These are phyloP conservation scores for Yamadazyma diospyri DNA, from an alignment of 1,139 yeast species.

Conservation along the genomic window DNA sequence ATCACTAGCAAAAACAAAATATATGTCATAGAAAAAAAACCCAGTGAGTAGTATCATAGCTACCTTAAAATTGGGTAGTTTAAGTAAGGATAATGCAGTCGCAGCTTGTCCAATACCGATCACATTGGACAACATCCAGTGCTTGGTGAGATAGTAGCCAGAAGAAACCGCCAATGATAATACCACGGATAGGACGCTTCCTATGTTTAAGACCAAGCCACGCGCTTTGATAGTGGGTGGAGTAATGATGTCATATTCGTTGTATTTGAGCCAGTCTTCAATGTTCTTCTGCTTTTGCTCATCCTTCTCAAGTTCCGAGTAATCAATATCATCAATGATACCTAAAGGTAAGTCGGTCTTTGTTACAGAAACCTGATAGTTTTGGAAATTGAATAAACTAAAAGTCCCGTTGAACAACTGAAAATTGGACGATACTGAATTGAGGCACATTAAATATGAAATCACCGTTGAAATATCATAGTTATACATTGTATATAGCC, in stretches of 20 bases:
- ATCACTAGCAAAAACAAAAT: constrained; percentile 61
- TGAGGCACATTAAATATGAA: not conserved
- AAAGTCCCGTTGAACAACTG: not conserved
- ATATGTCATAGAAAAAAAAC: constrained; percentile 60
- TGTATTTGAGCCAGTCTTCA: constrained; percentile 12
- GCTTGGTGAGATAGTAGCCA: constrained; percentile 17
- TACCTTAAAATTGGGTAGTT: constrained; percentile 38
- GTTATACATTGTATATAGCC: constrained; percentile 1
- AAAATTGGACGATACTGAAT: not conserved
- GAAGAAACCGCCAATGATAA: constrained; percentile 1
- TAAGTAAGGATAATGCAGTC: constrained; percentile 27
- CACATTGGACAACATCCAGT: constrained; percentile 31
- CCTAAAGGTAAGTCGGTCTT: constrained; percentile 11
- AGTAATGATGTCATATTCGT: constrained; percentile 16
- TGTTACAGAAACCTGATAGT: constrained; percentile 3
- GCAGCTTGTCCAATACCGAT: constrained; percentile 35
- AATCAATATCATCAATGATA: constrained; percentile 10
- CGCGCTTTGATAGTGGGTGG: constrained; percentile 9
- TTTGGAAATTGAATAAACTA: not conserved
- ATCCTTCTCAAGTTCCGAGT: constrained; percentile 9
- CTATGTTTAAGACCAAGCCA: not conserved
- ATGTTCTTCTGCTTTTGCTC: constrained; percentile 12
- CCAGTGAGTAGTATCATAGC: constrained; percentile 44
- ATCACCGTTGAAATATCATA: not conserved
- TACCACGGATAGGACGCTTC: not conserved